Evolutionary conservation across 768 basidiomycete genomes (phyloP).

Genomic region (Macrolepiota fuliginosa): DNA sequence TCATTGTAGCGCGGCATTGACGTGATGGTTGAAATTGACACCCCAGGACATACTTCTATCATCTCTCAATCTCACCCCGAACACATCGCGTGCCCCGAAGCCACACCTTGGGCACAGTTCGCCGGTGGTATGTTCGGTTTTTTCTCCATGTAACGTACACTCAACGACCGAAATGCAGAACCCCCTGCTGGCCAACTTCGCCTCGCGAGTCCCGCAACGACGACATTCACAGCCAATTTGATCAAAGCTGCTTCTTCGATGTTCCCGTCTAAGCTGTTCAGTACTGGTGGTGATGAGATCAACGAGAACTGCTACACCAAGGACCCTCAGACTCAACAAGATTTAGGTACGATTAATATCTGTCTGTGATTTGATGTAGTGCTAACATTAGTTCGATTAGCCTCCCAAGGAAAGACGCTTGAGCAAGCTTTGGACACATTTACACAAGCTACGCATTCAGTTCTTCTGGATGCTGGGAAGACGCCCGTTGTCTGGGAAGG

Average conservation of each 20-base stretch:
- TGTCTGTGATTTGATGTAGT: not conserved
- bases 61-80: conserved; percentile 70
- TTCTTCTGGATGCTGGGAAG: conserved; percentile 56
- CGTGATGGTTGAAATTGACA: conserved; percentile 77
- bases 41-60: conserved; percentile 75
- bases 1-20: conserved; percentile 63
- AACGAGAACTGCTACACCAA: conserved; percentile 64
- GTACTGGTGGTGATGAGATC: conserved; percentile 82
- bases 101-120: conserved; percentile 55
- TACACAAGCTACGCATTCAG: conserved; percentile 54
- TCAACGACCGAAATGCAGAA: conserved; percentile 30
- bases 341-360: conserved; percentile 32
- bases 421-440: conserved; percentile 65
- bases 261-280: conserved; percentile 61
- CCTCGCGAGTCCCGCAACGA: conserved; percentile 57
- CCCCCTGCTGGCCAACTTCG: conserved; percentile 85
- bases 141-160: not conserved
- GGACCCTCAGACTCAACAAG: conserved; percentile 57
- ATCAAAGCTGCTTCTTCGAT: conserved; percentile 49
- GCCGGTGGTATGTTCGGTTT: conserved; percentile 33
- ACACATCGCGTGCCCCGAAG: conserved; percentile 62
- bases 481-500: conserved; percentile 84
- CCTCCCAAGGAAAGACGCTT: conserved; percentile 46
- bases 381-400: not conserved
- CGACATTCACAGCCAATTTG: conserved; percentile 56